Evolutionary conservation across 441 rosid species (phyloP), one percentile per base, ranked within the genome.

Genomic region (Breynia disticha): DNA sequence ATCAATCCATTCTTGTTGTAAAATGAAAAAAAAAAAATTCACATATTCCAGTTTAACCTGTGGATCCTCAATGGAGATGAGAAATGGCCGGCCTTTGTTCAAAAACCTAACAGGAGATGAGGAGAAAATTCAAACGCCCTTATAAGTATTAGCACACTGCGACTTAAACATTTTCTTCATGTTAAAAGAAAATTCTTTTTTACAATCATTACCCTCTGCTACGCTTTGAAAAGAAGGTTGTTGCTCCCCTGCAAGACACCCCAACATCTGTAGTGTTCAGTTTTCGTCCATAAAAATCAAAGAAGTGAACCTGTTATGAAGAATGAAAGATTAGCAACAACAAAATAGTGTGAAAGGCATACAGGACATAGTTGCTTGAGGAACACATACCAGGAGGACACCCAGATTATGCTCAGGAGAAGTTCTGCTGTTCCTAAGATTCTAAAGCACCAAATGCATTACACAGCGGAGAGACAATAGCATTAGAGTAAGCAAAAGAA

Each of bases 41-140:
- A 38, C 0, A 24, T 61, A 35, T 12, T 50, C 19, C 55, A 52
- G 52, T 44, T n/a, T 43, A 43, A 87, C 98, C 96, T 87, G 90
- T 67, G 96, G 96, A 48, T 90, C 98, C 70, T 90, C 90, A 15
- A 90, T 85, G 72, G 95, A 75, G 66, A 90, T 80, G 62, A 90
- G 90, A 62, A 75, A 74, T 57, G 96, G 93, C 16, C 88, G 71
- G 22, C 69, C 77, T 42, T 59, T 47, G 67, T 73, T 89, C 59
- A 76, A 46, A 67, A 85, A 85, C 67, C 96, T 87, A 54, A 55
- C 12, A 51, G 15, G 60, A 59, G 37, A 46, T 35, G 44, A 59
- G 16, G 48, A 39, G n/a, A 52, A 39, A 62, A 59, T 50, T 45
- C 11, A 55, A 39, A 53, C 19, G 3, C 44, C 9, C 13, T 41